These are phyloP conservation scores for Monarda citriodora DNA, from an alignment of 305 asterid genomes.

Conservation along the genomic window DNA sequence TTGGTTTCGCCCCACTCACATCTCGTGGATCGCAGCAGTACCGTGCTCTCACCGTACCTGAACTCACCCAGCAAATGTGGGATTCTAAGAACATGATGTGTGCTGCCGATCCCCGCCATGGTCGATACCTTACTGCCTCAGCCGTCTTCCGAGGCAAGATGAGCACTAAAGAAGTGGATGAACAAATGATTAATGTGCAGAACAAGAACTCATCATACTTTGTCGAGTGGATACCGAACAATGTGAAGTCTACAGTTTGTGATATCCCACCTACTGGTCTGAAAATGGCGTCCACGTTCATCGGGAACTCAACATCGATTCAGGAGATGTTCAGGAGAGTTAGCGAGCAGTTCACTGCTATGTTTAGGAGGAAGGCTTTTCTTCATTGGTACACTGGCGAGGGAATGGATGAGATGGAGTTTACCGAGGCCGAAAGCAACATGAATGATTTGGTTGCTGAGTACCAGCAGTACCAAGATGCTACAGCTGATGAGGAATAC, in stretches of 20 bases:
- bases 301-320: constrained; percentile 51
- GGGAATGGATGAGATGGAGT: constrained; percentile 26
- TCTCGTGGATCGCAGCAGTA: constrained; percentile 43
- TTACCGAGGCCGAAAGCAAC: constrained; percentile 33
- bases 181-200: constrained; percentile 35
- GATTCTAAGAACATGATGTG: constrained; percentile 30
- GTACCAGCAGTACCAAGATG: constrained; percentile 59
- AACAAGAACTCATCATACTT: constrained; percentile 37
- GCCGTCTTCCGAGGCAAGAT: constrained; percentile 37
- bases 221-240: constrained; percentile 40
- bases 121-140: constrained; percentile 34
- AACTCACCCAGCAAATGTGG: constrained; percentile 43
- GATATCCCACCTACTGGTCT: constrained; percentile 47
- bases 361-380: constrained; percentile 37
- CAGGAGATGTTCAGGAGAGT: constrained; percentile 58
- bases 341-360: constrained; percentile 54
- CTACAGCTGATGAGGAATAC: constrained; percentile 52
- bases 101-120: constrained; percentile 35
- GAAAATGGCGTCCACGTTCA: constrained; percentile 51
- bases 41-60: constrained; percentile 37
- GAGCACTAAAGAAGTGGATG: constrained; percentile 35
- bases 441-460: constrained; percentile 55
- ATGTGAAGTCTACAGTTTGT: constrained; percentile 35
- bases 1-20: constrained; percentile 42
- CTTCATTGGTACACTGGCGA: constrained; percentile 26